Evolutionary conservation across 140 eudicot genomes (phyloP), one percentile per base, ranked within the genome.

Genomic region (Stevia rebaudiana): DNA sequence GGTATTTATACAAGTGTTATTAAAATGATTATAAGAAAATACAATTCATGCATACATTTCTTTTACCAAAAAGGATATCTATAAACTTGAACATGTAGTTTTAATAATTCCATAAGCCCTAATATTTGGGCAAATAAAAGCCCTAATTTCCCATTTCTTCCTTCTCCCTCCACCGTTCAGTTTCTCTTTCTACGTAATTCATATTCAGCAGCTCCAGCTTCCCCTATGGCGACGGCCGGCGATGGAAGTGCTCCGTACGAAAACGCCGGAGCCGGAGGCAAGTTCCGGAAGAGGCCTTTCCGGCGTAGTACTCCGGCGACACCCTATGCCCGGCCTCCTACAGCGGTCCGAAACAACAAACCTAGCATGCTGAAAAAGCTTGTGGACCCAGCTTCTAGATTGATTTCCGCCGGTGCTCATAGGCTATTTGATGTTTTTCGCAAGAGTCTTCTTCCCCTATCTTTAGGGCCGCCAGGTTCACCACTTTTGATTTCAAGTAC

Each of bases 291-390:
- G 66, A 83, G 57, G 63, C 81, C 71, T 51, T 82, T 74, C 52
- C 79, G 76, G 41, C 85, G 87, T 25, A 44, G 72, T 60, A 25
- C 47, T 61, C 82, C 70, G 35, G 25, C 89, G 61, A 91, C 91
- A 61, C 98, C 98, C 48, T 91, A 91, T 65, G 86, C 81, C 54
- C 88, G 98, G n/a, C 96, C 98, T n/a, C 77, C 80, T 12, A 68
- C 90, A 8, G 81, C 86, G 4, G 61, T 80, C 48, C 53, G 66
- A 59, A 81, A 94, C 25, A 67, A 71, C 67, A 62, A 25, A 15
- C 61, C 58, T 37, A 61, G 78, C 78, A 49, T 76, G 30, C 55
- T 90, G 21, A 80, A 85, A 40, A 90, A 84, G 75, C 80, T 90
- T 6, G 80, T 88, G 31, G 94, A 90, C 74, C 97, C 97, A 4